These are phyloP conservation scores for Mortierella sp. DNA, from an alignment of 371 early-diverging fungal genomes.

Conservation along the genomic window DNA sequence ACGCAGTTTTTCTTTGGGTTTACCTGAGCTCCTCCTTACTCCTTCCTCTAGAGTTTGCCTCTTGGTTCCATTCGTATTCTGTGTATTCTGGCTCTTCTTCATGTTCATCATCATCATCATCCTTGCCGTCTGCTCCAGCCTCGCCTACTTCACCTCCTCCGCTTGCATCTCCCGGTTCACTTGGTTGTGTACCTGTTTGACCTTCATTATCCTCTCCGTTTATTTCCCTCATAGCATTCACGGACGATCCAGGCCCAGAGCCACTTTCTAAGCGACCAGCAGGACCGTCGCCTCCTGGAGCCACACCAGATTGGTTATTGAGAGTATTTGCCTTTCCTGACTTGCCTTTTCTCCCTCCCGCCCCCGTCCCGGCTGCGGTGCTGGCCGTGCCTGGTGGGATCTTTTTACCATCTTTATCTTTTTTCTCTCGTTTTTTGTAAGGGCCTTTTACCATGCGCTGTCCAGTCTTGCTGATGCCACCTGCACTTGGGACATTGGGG, in stretches of 20 bases:
- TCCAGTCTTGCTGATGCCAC: constrained; percentile 25
- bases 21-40: constrained; percentile 60
- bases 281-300: neutral
- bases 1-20: neutral
- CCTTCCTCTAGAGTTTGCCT: constrained; percentile 46
- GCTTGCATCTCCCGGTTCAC: constrained; percentile 6
- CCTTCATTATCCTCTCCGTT: constrained; percentile 10
- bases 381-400: constrained; percentile 8
- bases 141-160: constrained; percentile 16
- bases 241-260: neutral
- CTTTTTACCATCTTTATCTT: constrained; percentile 38
- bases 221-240: neutral
- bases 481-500: constrained; percentile 38
- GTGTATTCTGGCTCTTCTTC: constrained; percentile 56
- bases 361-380: constrained; percentile 15
- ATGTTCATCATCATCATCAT: constrained; percentile 56
- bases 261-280: neutral
- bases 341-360: constrained; percentile 48
- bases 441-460: constrained; percentile 49
- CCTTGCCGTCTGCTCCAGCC: constrained; percentile 39
- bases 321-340: neutral
- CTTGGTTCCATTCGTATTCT: constrained; percentile 56
- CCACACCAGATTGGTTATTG: neutral
- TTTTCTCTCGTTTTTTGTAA: constrained; percentile 53
- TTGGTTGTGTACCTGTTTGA: neutral